Evolutionary conservation across 768 basidiomycete genomes (phyloP).

Genomic region (Boletus sp.): DNA sequence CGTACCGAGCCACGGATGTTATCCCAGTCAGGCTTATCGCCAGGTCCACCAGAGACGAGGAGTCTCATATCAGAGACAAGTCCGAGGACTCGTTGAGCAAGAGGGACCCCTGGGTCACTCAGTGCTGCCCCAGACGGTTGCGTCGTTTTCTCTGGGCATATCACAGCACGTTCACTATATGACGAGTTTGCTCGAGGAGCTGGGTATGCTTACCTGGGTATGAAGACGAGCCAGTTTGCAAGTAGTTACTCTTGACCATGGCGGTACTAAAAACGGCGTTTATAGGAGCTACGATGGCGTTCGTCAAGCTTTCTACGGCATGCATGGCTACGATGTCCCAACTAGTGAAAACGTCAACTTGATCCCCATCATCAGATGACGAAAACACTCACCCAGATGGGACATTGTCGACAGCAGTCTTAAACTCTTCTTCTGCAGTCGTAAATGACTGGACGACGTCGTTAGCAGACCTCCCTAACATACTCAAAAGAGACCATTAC

Average conservation of each 20-base stretch:
- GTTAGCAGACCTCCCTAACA: neutral
- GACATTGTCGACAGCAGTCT: constrained; percentile 11
- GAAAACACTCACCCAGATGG: constrained; percentile 10
- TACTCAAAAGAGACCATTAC: neutral
- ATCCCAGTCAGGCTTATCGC: constrained; percentile 12
- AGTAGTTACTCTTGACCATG: constrained; percentile 7
- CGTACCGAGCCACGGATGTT: constrained; percentile 13
- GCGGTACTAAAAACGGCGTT: constrained; percentile 11
- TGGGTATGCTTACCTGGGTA: neutral
- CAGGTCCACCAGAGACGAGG: constrained; percentile 13
- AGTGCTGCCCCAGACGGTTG: constrained; percentile 10
- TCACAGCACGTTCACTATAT: neutral
- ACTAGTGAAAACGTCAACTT: neutral
- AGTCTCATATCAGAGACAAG: constrained; percentile 8
- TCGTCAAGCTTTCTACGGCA: constrained; percentile 12
- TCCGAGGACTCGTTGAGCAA: constrained; percentile 8
- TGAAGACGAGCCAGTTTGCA: constrained; percentile 7
- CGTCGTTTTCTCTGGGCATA: neutral
- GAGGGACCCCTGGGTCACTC: constrained; percentile 7
- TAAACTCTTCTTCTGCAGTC: constrained; percentile 14
- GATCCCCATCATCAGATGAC: neutral
- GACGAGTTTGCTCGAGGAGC: neutral
- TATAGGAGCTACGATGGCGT: constrained; percentile 8
- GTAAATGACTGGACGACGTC: constrained; percentile 7
- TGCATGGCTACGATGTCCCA: constrained; percentile 16